Conservation (phyloP, 139 green algal species). For the Micromonas pusilla region DNA sequence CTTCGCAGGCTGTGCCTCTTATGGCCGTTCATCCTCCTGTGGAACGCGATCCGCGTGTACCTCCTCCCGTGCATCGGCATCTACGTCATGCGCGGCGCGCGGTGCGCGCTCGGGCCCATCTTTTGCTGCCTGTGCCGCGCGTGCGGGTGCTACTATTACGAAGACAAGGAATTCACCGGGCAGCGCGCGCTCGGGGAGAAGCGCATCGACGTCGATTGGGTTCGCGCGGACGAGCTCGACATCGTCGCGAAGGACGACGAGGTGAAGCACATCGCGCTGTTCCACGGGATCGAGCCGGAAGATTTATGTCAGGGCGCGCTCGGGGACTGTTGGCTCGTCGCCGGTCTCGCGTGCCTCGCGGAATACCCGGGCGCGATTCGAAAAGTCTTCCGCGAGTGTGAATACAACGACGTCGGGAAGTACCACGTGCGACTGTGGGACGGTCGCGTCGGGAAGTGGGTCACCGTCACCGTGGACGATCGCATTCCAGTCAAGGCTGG, state of each 20-base stretch:
- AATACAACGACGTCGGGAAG: slow-evolving; percentile 42
- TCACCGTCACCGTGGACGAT: slow-evolving; percentile 40
- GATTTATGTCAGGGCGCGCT: slow-evolving; percentile 24
- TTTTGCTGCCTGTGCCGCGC: background rate
- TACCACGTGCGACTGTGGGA: slow-evolving; percentile 43
- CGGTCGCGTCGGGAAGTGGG: slow-evolving; percentile 29
- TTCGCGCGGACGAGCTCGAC: background rate
- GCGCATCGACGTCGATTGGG: background rate
- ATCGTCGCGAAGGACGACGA: slow-evolving; percentile 1
- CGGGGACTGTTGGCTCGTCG: slow-evolving; percentile 32
- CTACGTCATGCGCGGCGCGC: background rate
- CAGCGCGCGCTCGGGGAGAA: background rate
- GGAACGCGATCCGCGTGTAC: background rate
- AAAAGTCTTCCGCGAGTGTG: slow-evolving; percentile 28
- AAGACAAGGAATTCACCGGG: background rate
- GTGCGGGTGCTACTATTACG: background rate
- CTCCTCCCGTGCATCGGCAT: slow-evolving; percentile 17
- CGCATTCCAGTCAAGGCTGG: slow-evolving; percentile 30
- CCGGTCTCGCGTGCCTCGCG: slow-evolving; percentile 20
- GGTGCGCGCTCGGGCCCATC: background rate
- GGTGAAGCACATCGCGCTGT: slow-evolving; percentile 3
- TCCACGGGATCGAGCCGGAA: slow-evolving; percentile 25
- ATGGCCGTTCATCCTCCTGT: slow-evolving; percentile 8
- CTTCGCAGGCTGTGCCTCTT: background rate
- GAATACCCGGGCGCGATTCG: slow-evolving; percentile 27